Evolutionary conservation across 2,329 filamentous ascomycete species (phyloP), one percentile per base, ranked within the genome.

Genomic region (Neonectria coccinea): DNA sequence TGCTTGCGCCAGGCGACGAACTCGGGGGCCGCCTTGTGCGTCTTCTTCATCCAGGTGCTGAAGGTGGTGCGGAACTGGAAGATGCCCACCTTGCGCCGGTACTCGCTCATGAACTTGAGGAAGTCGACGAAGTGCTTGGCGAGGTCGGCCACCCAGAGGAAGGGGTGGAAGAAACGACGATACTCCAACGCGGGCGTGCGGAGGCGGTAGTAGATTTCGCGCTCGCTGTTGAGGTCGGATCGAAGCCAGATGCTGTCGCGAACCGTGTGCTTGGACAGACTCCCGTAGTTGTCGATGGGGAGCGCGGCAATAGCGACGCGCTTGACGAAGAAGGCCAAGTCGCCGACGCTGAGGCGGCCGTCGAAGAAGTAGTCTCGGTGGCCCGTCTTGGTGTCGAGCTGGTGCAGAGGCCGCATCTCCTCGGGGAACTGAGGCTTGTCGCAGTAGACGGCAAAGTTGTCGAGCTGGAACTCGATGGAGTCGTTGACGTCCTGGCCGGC

Each of bases 121-220:
- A 86, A 96, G 66, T 94, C 90, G 1, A 94, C 82, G 25, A 91
- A 84, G 70, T 93, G 88, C 73, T 94, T 95, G 0, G 86, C 83
- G 0, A 96, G 79, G 56, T 91, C 84, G 0, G 88, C 90, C 1
- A 94, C 77, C 92, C 92, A 96, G 0, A 89, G 64, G 65, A 93
- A 95, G 0, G 87, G 83, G 0, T 78, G 53, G 63, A 89, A 85
- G 70, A 90, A 94, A 2, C 87, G 79, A 11, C 65, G 66, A 71
- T 96, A 97, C 41, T 89, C 88, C 0, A 66, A 29, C 0, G 88
- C 81, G 0, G 92, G 90, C 0, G 57, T 75, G 2, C 75, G 74
- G 0, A 97, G 76, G 10, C 83, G 83, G 73, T 94, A 96, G 81
- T 89, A 95, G 0, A 92, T 75, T 16, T 73, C 74, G 3, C 67